Percentiles rank a stretch among this genome's conserved stretches.
Evolutionary conservation across 2,329 filamentous ascomycete species (phyloP).

Genomic region (Botryotinia globosa): DNA sequence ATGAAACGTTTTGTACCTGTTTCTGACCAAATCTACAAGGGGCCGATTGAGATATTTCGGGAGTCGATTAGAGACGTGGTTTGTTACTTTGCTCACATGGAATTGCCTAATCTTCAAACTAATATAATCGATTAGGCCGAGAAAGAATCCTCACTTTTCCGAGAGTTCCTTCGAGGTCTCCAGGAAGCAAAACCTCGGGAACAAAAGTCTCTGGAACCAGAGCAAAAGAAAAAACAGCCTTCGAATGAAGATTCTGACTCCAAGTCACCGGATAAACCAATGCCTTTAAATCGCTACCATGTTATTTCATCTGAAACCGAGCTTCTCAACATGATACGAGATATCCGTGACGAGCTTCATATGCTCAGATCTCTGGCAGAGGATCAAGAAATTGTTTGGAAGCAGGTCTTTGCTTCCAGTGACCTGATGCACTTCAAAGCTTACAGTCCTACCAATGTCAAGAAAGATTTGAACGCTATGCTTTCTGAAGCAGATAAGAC

Average conservation of each 20-base stretch:
- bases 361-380: constrained; percentile 45
- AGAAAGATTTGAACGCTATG: constrained; percentile 29
- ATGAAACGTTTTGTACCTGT: background rate
- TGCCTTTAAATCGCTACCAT: background rate
- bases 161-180: background rate
- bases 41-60: constrained; percentile 3
- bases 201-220: background rate
- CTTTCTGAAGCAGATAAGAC: constrained; percentile 27
- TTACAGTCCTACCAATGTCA: constrained; percentile 30
- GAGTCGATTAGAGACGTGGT: constrained; percentile 4
- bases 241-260: too few relatives aligned
- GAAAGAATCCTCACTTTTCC: background rate
- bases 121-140: background rate
- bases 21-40: background rate
- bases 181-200: background rate
- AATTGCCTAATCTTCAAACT: background rate
- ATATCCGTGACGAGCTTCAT: constrained; percentile 48
- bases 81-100: background rate
- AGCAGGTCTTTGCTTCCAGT: constrained; percentile 25
- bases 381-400: constrained; percentile 36
- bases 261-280: background rate
- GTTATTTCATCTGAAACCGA: constrained; percentile 38
- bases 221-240: background rate
- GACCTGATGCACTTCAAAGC: constrained; percentile 29
- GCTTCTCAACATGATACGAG: constrained; percentile 46